phyloP scores from a whole-genome alignment of 106 monocot genomes.

The Allium sativum region DNA sequence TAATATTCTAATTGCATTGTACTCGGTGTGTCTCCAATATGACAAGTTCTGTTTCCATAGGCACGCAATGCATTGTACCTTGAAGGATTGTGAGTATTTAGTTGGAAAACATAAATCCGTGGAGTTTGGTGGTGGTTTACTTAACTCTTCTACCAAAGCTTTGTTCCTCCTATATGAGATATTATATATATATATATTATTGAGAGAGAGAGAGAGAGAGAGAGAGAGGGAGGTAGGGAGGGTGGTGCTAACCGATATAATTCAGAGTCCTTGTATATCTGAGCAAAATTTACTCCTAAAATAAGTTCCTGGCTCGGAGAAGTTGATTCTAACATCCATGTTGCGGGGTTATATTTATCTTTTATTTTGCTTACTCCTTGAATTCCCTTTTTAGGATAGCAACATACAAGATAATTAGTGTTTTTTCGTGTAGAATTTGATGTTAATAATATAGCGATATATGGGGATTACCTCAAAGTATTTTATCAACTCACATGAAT shows the following conservation, averaged over 20 bases:
- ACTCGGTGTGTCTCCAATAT: conserved; percentile 57
- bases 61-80: conserved; percentile 39
- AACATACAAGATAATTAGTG: no score
- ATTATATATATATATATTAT: background rate
- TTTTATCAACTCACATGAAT: conserved; percentile 49
- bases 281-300: conserved; percentile 27
- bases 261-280: conserved; percentile 33
- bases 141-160: conserved; percentile 33
- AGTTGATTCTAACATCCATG: conserved; percentile 46
- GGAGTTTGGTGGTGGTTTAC: conserved; percentile 27
- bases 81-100: conserved; percentile 38
- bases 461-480: conserved; percentile 50
- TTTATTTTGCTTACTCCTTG: conserved; percentile 30
- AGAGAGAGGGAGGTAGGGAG: background rate
- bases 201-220: background rate
- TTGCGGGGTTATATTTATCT: conserved; percentile 34
- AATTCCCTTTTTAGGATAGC: conserved; percentile 9
- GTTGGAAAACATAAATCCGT: conserved; percentile 45
- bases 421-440: background rate
- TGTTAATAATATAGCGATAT: background rate
- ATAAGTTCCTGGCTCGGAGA: conserved; percentile 24
- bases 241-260: conserved; percentile 19
- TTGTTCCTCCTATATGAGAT: conserved; percentile 35
- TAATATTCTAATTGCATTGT: conserved; percentile 36
- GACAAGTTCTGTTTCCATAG: conserved; percentile 58